Evolutionary conservation across 2,329 filamentous ascomycete species (phyloP).

Genomic region (Pyrenochaeta sp.): DNA sequence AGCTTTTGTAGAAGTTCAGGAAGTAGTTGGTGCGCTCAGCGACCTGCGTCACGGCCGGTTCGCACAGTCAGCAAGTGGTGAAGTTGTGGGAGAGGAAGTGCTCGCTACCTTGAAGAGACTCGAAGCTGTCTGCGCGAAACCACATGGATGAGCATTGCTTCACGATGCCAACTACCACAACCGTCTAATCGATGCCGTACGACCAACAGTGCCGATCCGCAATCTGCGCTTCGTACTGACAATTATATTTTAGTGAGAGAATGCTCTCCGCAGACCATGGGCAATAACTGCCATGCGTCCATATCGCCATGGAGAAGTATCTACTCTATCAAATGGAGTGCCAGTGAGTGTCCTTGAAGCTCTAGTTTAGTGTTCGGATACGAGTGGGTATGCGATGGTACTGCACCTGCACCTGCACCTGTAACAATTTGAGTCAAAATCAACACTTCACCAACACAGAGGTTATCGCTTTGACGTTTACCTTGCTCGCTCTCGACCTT

Average conservation of each 20-base stretch:
- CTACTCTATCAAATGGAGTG: not conserved
- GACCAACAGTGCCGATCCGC: not conserved
- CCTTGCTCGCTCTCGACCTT: too few relatives aligned
- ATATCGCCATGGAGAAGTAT: not conserved
- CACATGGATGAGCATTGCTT: constrained; percentile 27
- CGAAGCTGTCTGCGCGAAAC: constrained; percentile 65
- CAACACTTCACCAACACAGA: too few relatives aligned
- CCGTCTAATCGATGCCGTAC: not conserved
- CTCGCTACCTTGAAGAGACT: constrained; percentile 71
- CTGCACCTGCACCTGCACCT: not conserved
- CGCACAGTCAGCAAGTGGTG: constrained; percentile 58
- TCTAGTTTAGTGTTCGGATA: not conserved
- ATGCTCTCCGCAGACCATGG: not conserved
- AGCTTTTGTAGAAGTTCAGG: constrained; percentile 68
- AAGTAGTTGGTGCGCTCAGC: constrained; percentile 76
- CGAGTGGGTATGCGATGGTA: too few relatives aligned
- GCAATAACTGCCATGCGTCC: not conserved
- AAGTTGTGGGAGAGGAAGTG: constrained; percentile 70
- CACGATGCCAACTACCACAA: not conserved
- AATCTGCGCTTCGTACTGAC: not conserved
- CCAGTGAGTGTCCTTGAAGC: not conserved
- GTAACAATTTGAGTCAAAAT: not conserved
- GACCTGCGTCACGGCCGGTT: constrained; percentile 84
- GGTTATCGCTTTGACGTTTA: too few relatives aligned
- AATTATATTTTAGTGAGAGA: not conserved